phyloP scores from a whole-genome alignment of 1,139 yeast genomes.

The Taiozyma onychis region DNA sequence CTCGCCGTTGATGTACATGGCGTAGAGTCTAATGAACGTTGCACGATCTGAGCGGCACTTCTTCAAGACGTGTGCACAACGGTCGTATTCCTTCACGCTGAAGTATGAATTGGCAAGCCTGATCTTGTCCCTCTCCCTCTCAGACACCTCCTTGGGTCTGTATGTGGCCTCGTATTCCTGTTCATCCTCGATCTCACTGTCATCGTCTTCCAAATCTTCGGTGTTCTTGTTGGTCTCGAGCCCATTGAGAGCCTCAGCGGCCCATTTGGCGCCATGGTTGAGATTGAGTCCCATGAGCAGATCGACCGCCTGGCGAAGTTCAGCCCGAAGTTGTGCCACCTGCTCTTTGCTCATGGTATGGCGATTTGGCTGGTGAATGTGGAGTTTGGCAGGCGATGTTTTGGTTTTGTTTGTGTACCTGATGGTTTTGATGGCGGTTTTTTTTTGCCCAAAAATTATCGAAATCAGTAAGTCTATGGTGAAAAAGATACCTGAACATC shows the following conservation, averaged over 20 bases:
- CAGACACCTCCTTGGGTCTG: background rate
- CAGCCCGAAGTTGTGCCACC: conserved; percentile 1
- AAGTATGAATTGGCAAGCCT: conserved; percentile 70
- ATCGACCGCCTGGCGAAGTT: conserved; percentile 32
- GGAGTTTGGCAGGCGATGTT: no score
- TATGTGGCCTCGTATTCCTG: background rate
- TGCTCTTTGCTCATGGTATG: background rate
- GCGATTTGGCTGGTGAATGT: background rate
- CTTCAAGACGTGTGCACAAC: conserved; percentile 60
- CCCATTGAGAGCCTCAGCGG: conserved; percentile 70
- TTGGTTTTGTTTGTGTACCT: background rate
- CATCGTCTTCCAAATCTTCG: conserved; percentile 4
- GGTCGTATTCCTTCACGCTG: conserved; percentile 78
- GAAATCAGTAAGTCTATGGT: background rate
- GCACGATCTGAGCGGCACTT: conserved; percentile 51
- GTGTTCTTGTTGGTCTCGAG: conserved; percentile 19
- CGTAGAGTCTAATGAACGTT: conserved; percentile 60
- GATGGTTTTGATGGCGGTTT: background rate
- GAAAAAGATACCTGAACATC: no score
- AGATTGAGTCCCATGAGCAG: conserved; percentile 45
- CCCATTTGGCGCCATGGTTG: conserved; percentile 74
- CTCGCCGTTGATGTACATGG: conserved; percentile 69
- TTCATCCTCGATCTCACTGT: background rate
- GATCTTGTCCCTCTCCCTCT: conserved; percentile 38
- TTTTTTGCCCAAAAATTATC: conserved; percentile 1